phyloP scores from a whole-genome alignment of 805 yeast genomes.

The Lipomyces chichibuensis region DNA sequence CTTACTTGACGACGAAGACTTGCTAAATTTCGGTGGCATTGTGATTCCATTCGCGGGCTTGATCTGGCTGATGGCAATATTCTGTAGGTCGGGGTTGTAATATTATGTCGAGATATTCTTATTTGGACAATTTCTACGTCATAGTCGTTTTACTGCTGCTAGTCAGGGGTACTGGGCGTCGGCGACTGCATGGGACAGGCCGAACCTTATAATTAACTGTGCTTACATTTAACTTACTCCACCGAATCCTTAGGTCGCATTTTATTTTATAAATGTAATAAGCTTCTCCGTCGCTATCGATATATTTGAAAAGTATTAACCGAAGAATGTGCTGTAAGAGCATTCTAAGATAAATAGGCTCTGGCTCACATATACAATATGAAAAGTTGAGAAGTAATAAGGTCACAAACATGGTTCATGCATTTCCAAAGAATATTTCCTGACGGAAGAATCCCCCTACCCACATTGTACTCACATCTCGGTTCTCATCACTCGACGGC shows the following conservation, averaged over 20 bases:
- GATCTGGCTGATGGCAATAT: not conserved
- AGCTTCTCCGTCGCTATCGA: too few species aligned
- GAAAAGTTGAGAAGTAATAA: not conserved
- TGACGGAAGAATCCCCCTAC: not conserved
- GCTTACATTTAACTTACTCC: too few species aligned
- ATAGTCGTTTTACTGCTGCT: not conserved
- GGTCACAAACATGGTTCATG: slow-evolving; percentile 14
- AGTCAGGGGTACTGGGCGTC: not conserved
- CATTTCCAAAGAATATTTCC: not conserved
- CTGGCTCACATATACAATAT: not conserved
- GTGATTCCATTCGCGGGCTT: not conserved
- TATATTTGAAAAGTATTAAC: too few species aligned
- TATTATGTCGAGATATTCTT: not conserved
- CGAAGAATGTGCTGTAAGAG: not conserved
- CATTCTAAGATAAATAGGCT: not conserved
- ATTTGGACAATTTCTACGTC: not conserved
- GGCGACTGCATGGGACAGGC: not conserved
- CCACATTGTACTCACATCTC: not conserved
- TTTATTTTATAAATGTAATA: too few species aligned
- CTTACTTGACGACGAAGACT: slow-evolving; percentile 1
- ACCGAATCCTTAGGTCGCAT: too few species aligned
- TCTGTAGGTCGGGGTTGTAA: not conserved
- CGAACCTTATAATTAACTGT: too few species aligned
- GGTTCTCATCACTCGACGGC: not conserved
- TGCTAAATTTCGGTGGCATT: not conserved